Base-by-base conservation (phyloP, 225 moss, liverwort and hornwort genomes). In the Thuidium tamariscinum region DNA sequence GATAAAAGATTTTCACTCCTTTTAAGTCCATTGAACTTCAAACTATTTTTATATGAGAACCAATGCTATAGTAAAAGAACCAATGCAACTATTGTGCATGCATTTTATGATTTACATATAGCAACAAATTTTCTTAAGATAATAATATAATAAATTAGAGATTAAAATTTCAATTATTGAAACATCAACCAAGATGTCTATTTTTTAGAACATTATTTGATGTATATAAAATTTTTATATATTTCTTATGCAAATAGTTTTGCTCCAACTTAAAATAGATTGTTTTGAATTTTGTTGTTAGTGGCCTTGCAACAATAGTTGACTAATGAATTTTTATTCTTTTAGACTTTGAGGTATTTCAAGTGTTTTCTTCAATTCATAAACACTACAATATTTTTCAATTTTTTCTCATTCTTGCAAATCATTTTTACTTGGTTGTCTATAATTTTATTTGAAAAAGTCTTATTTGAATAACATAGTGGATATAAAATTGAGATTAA, bases 1-100 rank as follows among this genome's bases (percentile, higher is more conserved):
- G 1, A 1, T 25, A 21, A 16, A 48, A 16, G 3, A 21, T 30
- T 10, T 11, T 0, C 0, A 0, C 1, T 72, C 2, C 0, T 49
- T 21, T 21, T 13, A 11, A 73, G 7, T 20, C 2, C 2, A 73
- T n/a, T n/a, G n/a, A 20, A 42, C 1, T 49, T 2, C 19, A 32
- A 73, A 20, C 12, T 4, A 49, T 32, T 73, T 73, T 49, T 7
- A 73, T 49, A 4, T 49, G 15, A 52, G 23, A 51, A 75, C 9
- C 16, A 51, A 36, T 52, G 75, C 9, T 17, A 21, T 34, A 21
- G 13, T 13, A 34, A 74, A 46, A 20, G 5, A 34, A 81, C 17
- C 2, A n/a, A 65, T 64, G 12, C n/a, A 49, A 80, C 7, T 22
- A 39, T 13, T 51, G 4, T 19, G 11, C 9, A 67, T 39, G 0